These are phyloP conservation scores for Kockiozyma suomiensis DNA, from an alignment of 805 yeast genomes.

Conservation along the genomic window DNA sequence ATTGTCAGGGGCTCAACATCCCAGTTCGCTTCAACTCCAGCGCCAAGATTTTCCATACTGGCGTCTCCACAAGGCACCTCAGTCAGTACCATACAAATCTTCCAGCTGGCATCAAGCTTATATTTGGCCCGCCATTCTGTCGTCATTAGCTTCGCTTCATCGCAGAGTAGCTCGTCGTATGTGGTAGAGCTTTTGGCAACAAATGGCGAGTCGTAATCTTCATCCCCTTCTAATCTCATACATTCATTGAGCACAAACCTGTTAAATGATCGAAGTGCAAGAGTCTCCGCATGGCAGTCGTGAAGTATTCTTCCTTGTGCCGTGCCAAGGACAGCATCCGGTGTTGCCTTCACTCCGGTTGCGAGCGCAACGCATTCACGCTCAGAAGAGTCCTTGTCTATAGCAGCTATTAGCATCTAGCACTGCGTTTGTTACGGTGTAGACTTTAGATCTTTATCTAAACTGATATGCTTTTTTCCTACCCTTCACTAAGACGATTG, in stretches of 20 bases:
- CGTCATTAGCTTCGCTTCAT: not conserved
- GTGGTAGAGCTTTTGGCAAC: not conserved
- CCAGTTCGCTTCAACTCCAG: conserved; percentile 29
- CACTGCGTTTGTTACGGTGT: too few relatives aligned
- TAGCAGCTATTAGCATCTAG: too few relatives aligned
- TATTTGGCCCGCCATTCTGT: conserved; percentile 36
- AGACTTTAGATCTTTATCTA: too few relatives aligned
- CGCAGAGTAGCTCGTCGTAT: too few relatives aligned
- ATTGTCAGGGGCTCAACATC: conserved; percentile 1
- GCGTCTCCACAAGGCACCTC: conserved; percentile 93
- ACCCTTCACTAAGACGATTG: conserved; percentile 51
- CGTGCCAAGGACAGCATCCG: conserved; percentile 52
- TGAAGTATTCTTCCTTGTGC: conserved; percentile 69
- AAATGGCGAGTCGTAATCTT: conserved; percentile 4
- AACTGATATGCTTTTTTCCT: too few relatives aligned
- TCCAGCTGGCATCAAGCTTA: conserved; percentile 44
- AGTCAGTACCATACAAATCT: conserved; percentile 64
- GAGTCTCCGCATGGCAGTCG: conserved; percentile 88
- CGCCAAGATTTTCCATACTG: conserved; percentile 55
- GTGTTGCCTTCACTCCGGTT: conserved; percentile 82
- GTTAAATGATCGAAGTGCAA: conserved; percentile 73
- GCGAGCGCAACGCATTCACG: conserved; percentile 23
- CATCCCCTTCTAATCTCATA: conserved; percentile 1
- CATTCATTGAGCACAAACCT: conserved; percentile 57
- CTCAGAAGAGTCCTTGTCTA: not conserved